phyloP scores from a whole-genome alignment of 805 yeast genomes.

The Lipomyces starkeyi region DNA sequence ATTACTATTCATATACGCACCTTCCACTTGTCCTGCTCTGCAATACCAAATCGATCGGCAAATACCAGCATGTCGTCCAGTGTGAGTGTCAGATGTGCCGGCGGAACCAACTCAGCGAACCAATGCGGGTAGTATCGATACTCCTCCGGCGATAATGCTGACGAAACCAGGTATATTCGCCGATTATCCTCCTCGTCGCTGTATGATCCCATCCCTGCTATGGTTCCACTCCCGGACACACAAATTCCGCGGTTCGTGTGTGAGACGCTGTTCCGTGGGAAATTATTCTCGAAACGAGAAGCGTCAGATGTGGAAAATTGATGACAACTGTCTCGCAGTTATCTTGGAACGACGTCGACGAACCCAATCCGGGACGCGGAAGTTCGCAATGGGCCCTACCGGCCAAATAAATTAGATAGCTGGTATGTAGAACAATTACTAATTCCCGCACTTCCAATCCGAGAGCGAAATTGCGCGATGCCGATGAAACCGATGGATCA shows the following conservation, averaged over 20 bases:
- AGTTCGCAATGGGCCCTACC: not conserved
- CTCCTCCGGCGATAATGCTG: constrained; percentile 69
- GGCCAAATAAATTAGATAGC: not conserved
- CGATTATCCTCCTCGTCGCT: constrained; percentile 26
- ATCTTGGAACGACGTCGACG: not conserved
- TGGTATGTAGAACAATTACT: not conserved
- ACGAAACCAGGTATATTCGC: constrained; percentile 34
- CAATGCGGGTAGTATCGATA: constrained; percentile 86
- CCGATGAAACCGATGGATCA: not conserved
- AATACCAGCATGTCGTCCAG: constrained; percentile 81
- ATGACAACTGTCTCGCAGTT: not conserved
- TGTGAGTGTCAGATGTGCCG: constrained; percentile 65
- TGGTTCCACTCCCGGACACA: not conserved
- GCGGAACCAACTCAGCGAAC: constrained; percentile 80
- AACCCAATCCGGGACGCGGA: not conserved
- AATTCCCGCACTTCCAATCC: not conserved
- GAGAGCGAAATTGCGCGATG: not conserved
- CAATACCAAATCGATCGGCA: constrained; percentile 74
- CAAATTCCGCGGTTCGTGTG: not conserved
- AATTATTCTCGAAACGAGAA: not conserved
- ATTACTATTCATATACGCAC: constrained; percentile 45
- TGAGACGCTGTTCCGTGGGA: not conserved
- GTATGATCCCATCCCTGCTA: constrained; percentile 2
- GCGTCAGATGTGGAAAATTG: not conserved
- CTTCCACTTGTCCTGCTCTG: constrained; percentile 56